Percentiles rank a stretch among this genome's conserved stretches.
Conservation (phyloP, 768 basidiomycete species). For the Termitomyces sp. region DNA sequence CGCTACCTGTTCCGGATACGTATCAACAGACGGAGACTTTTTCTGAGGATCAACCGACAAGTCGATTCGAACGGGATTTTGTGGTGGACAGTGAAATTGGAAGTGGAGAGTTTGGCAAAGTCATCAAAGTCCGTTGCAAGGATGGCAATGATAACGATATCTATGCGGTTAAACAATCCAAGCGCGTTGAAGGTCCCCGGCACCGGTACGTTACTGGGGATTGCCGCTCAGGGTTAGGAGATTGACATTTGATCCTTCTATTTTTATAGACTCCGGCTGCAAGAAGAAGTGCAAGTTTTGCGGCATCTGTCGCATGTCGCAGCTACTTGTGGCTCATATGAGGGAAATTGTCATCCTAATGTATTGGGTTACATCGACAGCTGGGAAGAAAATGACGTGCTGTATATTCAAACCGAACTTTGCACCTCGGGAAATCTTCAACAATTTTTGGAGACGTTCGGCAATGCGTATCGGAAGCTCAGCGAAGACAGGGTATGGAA, state of each 20-base stretch:
- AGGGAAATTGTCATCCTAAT: conserved; percentile 57
- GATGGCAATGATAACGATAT: conserved; percentile 43
- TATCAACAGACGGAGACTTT: conserved; percentile 33
- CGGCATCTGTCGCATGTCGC: conserved; percentile 56
- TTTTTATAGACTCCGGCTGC: conserved; percentile 62
- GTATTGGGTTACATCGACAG: conserved; percentile 87
- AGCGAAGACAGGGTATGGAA: conserved; percentile 97
- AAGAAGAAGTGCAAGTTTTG: conserved; percentile 92
- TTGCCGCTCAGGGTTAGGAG: conserved; percentile 14
- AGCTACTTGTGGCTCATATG: conserved; percentile 22
- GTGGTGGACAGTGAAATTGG: conserved; percentile 77
- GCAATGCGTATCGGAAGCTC: conserved; percentile 73
- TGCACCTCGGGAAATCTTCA: conserved; percentile 92
- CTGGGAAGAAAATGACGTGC: conserved; percentile 87
- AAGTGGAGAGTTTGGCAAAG: conserved; percentile 90
- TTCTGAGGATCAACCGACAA: conserved; percentile 41
- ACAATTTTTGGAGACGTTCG: conserved; percentile 88
- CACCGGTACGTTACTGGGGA: conserved; percentile 61
- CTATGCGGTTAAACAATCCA: conserved; percentile 92
- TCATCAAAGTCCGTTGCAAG: conserved; percentile 77
- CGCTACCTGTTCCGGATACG: conserved; percentile 13
- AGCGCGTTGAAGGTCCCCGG: conserved; percentile 84
- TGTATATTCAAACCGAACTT: conserved; percentile 92
- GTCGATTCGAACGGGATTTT: conserved; percentile 79
- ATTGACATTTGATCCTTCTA: conserved; percentile 13